Evolutionary conservation across 257 asterid genomes (phyloP).

Genomic region (Penstemon eatonii): DNA sequence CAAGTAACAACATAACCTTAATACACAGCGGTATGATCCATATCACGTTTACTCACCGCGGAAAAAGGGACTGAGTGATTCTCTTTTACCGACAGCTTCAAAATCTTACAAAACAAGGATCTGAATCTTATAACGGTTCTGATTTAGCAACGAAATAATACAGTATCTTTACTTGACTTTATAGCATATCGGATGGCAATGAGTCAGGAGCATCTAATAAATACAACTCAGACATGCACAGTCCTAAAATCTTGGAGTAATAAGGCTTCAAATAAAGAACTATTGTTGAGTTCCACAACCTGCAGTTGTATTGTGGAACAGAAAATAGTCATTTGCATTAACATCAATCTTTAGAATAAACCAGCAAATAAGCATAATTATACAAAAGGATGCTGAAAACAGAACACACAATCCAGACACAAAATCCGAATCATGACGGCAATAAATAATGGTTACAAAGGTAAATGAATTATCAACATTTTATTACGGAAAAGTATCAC

Average conservation of each 20-base stretch:
- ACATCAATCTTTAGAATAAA: conserved; percentile 29
- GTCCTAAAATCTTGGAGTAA: conserved; percentile 38
- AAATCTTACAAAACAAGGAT: conserved; percentile 39
- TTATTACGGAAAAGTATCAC: too few species aligned
- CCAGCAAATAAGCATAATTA: conserved; percentile 18
- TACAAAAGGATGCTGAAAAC: neutral
- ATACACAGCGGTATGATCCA: conserved; percentile 14
- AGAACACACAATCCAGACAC: neutral
- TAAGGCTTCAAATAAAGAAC: conserved; percentile 53
- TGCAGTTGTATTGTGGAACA: conserved; percentile 68
- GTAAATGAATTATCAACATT: neutral
- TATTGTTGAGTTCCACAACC: conserved; percentile 66
- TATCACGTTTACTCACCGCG: conserved; percentile 57
- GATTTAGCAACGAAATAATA: conserved; percentile 46
- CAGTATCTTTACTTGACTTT: conserved; percentile 60
- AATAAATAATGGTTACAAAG: neutral
- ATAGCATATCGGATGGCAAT: conserved; percentile 54
- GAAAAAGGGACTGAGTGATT: conserved; percentile 36
- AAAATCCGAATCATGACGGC: neutral
- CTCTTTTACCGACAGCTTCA: conserved; percentile 49
- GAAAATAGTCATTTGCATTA: conserved; percentile 47
- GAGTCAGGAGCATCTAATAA: conserved; percentile 47
- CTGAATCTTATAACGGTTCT: conserved; percentile 42
- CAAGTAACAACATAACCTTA: conserved; percentile 11
- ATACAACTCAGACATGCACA: conserved; percentile 42